Evolutionary conservation across 2,329 filamentous ascomycete genomes (phyloP).

Genomic region (Malbranchea cinnamomea): DNA sequence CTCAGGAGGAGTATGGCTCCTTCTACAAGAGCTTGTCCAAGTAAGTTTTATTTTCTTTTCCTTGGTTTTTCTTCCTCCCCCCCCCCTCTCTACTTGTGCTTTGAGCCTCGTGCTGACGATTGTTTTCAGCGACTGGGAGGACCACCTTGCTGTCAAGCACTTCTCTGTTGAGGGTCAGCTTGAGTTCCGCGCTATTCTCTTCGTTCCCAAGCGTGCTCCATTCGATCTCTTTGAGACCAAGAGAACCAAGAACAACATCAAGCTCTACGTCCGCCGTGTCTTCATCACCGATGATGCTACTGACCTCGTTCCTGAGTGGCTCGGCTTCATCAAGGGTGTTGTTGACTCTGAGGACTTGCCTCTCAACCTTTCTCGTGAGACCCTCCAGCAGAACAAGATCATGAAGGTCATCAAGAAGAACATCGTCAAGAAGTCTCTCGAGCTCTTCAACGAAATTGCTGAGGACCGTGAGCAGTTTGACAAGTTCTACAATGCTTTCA

Average conservation of each 20-base stretch:
- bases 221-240: slow-evolving; percentile 99
- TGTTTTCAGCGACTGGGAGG: slow-evolving; percentile 87
- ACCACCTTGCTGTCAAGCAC: slow-evolving; percentile 99
- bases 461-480: slow-evolving; percentile 99
- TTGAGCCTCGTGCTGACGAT: too few relatives aligned
- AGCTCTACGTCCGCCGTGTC: slow-evolving; percentile 98
- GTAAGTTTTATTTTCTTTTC: slow-evolving; percentile 12
- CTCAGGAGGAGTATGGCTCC: slow-evolving; percentile 86
- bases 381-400: slow-evolving; percentile 99
- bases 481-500: slow-evolving; percentile 99
- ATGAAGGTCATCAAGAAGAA: slow-evolving; percentile 99
- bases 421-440: slow-evolving; percentile 99
- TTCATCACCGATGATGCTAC: slow-evolving; percentile 99
- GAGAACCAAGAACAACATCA: slow-evolving; percentile 99
- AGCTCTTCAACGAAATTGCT: slow-evolving; percentile 97
- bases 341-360: slow-evolving; percentile 99
- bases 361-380: slow-evolving; percentile 99
- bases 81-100: too few relatives aligned
- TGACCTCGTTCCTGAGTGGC: slow-evolving; percentile 98
- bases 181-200: slow-evolving; percentile 99
- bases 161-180: slow-evolving; percentile 99
- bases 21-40: slow-evolving; percentile 99
- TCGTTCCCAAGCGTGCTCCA: slow-evolving; percentile 97
- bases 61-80: too few relatives aligned
- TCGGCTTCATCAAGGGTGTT: slow-evolving; percentile 99